phyloP scores from a whole-genome alignment of 805 yeast species.

The Saccharomyces kudriavzevii region DNA sequence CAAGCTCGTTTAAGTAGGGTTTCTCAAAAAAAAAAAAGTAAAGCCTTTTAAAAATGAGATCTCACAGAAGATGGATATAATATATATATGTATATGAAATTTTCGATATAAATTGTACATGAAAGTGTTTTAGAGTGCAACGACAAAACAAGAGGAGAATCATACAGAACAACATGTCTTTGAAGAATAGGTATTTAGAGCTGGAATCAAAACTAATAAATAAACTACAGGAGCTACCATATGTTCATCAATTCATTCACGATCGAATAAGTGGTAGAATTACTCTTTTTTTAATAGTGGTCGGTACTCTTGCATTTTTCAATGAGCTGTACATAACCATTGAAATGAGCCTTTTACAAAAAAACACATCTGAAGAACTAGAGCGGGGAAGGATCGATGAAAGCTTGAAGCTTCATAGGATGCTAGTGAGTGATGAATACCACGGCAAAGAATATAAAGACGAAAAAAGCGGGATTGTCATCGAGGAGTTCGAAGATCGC shows the following conservation, averaged over 20 bases:
- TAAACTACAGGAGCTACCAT: conserved; percentile 11
- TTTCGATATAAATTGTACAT: neutral
- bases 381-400: conserved; percentile 27
- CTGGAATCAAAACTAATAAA: conserved; percentile 16
- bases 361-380: conserved; percentile 27
- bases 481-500: conserved; percentile 37
- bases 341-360: conserved; percentile 29
- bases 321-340: conserved; percentile 29
- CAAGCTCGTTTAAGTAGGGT: neutral
- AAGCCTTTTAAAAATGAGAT: neutral
- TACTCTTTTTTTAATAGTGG: conserved; percentile 24
- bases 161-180: neutral
- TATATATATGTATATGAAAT: neutral
- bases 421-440: conserved; percentile 27
- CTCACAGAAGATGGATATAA: neutral
- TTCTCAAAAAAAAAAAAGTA: neutral
- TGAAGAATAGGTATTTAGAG: conserved; percentile 12
- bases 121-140: neutral
- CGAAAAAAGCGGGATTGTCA: conserved; percentile 26
- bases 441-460: conserved; percentile 28
- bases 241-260: conserved; percentile 20
- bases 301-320: conserved; percentile 28
- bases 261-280: conserved; percentile 29
- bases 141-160: neutral
- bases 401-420: conserved; percentile 22